Evolutionary conservation across 306 rosid species (phyloP), one percentile per base, ranked within the genome.

Genomic region (Vigna radiata): DNA sequence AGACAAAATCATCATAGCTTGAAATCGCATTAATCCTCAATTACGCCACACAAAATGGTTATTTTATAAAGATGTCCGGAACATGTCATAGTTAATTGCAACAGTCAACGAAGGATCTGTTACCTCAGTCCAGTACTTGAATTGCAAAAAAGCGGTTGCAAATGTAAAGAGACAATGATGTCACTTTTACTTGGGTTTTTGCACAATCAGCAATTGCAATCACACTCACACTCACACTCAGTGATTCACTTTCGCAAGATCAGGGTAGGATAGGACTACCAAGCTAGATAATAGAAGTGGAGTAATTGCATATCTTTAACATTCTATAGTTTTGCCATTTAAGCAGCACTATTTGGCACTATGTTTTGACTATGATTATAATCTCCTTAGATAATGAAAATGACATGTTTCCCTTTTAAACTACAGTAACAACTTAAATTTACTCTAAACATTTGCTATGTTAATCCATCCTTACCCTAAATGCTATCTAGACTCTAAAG

Each of bases 221-320:
- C 62, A 55, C 62, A 55, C 33, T 58, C 61, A n/a, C n/a, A n/a
- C n/a, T n/a, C n/a, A 55, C 61, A 55, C 62, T 55, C 62, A 19
- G 9, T 55, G 62, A 56, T 23, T 23, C 39, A 8, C 18, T 58
- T 58, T 58, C 37, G 18, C 15, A 7, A 58, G 37, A 58, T 58
- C 9, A 58, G 10, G 64, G 64, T 19, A 19, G 21, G 21, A 19
- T 58, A 58, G 17, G 17, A 58, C 29, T 25, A 17, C 37, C 17
- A 18, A 25, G 17, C 37, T n/a, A 58, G 17, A 25, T 13, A 8
- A 8, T 25, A 11, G 9, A 27, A 25, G 17, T 27, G 64, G 17
- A 23, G 64, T 37, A 58, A 58, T 25, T 58, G 37, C 17, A 10
- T 58, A 25, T 27, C 64, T 58, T 25, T 25, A 58, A 27, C 39